Percentiles rank a stretch among this genome's conserved stretches.
These are phyloP conservation scores for Xylariaceae sp. DNA, from an alignment of 2,329 filamentous ascomycete species.

Conservation along the genomic window DNA sequence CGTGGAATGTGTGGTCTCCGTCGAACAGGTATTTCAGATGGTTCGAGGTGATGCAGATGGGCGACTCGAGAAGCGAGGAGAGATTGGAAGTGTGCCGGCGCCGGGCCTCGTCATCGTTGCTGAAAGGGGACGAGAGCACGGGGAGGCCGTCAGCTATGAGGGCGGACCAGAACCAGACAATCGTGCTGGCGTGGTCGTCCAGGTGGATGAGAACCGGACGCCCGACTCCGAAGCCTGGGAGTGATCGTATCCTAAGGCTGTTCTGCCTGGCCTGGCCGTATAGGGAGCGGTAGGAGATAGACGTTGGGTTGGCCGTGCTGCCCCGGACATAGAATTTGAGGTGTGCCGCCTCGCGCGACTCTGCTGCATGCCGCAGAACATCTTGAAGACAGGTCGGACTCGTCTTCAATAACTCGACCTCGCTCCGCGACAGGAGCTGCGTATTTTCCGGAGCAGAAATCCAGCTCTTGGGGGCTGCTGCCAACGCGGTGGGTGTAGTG, in stretches of 20 bases:
- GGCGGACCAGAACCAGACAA: slow-evolving; percentile 20
- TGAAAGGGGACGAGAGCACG: slow-evolving; percentile 13
- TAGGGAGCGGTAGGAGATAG: neutral
- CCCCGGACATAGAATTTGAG: neutral
- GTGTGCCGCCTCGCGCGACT: neutral
- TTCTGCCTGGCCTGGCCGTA: neutral
- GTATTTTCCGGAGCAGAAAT: too few species aligned
- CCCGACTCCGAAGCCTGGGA: neutral
- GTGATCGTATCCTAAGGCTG: neutral
- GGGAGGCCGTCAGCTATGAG: slow-evolving; percentile 13
- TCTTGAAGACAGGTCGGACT: neutral
- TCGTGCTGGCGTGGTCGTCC: slow-evolving; percentile 15
- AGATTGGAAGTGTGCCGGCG: slow-evolving; percentile 10
- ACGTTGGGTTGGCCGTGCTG: neutral
- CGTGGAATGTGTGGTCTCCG: slow-evolving; percentile 13
- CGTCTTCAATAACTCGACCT: too few species aligned
- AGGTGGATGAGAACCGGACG: slow-evolving; percentile 14
- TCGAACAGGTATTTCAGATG: slow-evolving; percentile 6
- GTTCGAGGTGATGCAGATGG: slow-evolving; percentile 11
- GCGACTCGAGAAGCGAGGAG: slow-evolving; percentile 4
- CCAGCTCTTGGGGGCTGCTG: too few species aligned
- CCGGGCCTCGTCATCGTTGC: slow-evolving; percentile 9
- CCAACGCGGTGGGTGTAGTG: too few species aligned
- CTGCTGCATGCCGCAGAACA: neutral
- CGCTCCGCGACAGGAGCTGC: too few species aligned